phyloP scores from a whole-genome alignment of 108 stramenopile species.

The Stephanodiscus minutulus region DNA sequence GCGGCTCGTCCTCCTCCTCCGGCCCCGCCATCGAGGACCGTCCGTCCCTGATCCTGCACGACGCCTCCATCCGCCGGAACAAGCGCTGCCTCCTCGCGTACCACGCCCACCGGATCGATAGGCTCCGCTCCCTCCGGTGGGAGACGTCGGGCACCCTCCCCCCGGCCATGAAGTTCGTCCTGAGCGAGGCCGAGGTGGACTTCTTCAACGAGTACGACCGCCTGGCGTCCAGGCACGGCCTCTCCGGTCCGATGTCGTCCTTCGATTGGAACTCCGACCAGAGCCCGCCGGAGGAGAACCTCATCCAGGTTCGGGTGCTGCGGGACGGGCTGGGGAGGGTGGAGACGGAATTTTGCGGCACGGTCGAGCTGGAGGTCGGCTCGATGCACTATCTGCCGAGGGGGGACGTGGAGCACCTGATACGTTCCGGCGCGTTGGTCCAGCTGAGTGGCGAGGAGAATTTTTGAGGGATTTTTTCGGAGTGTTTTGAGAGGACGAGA shows the following conservation, averaged over 20 bases:
- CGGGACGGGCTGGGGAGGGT: slow-evolving; percentile 64
- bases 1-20: slow-evolving; percentile 1
- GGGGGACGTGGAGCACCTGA: slow-evolving; percentile 85
- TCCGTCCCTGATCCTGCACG: slow-evolving; percentile 83
- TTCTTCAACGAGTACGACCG: slow-evolving; percentile 75
- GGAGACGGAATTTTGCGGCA: slow-evolving; percentile 73
- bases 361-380: slow-evolving; percentile 78
- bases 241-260: slow-evolving; percentile 42
- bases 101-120: slow-evolving; percentile 74
- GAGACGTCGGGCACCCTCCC: slow-evolving; percentile 68
- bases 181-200: slow-evolving; percentile 65
- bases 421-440: slow-evolving; percentile 81
- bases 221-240: slow-evolving; percentile 44
- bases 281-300: slow-evolving; percentile 75
- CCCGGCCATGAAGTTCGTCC: slow-evolving; percentile 38
- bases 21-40: slow-evolving; percentile 57
- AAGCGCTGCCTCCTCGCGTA: slow-evolving; percentile 95
- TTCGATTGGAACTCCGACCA: slow-evolving; percentile 61
- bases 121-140: slow-evolving; percentile 57
- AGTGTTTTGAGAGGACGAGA: too few species aligned
- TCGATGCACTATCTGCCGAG: slow-evolving; percentile 85
- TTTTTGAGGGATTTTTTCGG: background rate
- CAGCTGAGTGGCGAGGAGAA: slow-evolving; percentile 81
- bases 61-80: slow-evolving; percentile 85
- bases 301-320: slow-evolving; percentile 83